These are phyloP conservation scores for Colletotrichum filicis DNA, from an alignment of 2,329 filamentous ascomycete species.

Conservation along the genomic window DNA sequence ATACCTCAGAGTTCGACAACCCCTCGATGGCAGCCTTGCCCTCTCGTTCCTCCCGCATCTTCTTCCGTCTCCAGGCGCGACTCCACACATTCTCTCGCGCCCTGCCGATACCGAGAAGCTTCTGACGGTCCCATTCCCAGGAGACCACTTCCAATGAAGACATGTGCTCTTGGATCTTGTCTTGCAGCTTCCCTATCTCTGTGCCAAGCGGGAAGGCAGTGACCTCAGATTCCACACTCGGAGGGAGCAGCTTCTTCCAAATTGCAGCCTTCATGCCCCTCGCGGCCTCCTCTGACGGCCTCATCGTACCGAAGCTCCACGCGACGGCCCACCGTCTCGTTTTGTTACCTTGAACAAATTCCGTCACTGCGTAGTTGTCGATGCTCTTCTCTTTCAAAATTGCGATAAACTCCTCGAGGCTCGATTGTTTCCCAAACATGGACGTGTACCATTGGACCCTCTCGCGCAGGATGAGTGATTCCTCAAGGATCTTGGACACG, in stretches of 20 bases:
- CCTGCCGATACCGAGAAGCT: conserved; percentile 69
- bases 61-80: conserved; percentile 75
- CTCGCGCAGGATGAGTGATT: conserved; percentile 70
- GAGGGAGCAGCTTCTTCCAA: conserved; percentile 57
- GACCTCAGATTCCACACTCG: conserved; percentile 51
- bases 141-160: conserved; percentile 64
- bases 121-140: conserved; percentile 72
- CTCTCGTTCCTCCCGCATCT: conserved; percentile 43
- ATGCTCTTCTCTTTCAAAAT: conserved; percentile 67
- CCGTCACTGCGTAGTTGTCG: conserved; percentile 83
- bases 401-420: conserved; percentile 71
- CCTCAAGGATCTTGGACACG: conserved; percentile 74
- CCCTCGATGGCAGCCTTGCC: conserved; percentile 38
- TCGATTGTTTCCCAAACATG: conserved; percentile 87
- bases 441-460: conserved; percentile 88
- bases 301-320: conserved; percentile 81
- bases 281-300: conserved; percentile 66
- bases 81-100: conserved; percentile 82
- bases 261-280: conserved; percentile 53
- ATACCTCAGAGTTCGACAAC: conserved; percentile 45
- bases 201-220: conserved; percentile 57
- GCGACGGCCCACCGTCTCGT: conserved; percentile 89
- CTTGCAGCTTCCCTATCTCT: conserved; percentile 50
- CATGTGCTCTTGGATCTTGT: conserved; percentile 57
- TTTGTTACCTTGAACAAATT: conserved; percentile 80